Conservation (phyloP, 345 rosid species). For the Hibiscus syriacus region DNA sequence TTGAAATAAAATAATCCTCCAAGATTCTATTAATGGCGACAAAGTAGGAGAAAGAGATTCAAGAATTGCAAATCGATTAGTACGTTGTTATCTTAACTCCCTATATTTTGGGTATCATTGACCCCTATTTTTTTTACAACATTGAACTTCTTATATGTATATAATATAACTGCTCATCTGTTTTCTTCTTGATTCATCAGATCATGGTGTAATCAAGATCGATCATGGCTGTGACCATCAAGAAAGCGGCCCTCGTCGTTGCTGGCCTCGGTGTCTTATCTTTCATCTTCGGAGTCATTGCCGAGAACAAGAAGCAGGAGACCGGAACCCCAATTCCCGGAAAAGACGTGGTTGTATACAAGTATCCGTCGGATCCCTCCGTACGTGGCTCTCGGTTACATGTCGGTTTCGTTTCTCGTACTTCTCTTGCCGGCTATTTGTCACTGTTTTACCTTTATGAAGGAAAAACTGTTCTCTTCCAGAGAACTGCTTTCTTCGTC, state of each 20-base stretch:
- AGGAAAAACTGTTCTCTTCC: constrained; percentile 57
- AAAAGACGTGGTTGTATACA: constrained; percentile 71
- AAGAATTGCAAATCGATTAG: too few species aligned
- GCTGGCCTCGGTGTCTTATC: constrained; percentile 49
- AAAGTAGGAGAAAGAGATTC: too few species aligned
- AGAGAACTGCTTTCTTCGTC: constrained; percentile 43
- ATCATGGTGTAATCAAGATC: neutral
- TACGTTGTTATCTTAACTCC: too few species aligned
- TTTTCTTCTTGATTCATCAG: too few species aligned
- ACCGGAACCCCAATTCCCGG: constrained; percentile 56
- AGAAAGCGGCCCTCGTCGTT: constrained; percentile 51
- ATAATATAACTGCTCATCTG: too few species aligned
- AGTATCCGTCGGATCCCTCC: constrained; percentile 73
- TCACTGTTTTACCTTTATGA: too few species aligned
- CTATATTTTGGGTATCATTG: too few species aligned
- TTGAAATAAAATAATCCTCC: too few species aligned
- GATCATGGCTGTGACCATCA: constrained; percentile 52
- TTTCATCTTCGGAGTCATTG: constrained; percentile 58
- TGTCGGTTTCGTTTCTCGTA: constrained; percentile 60
- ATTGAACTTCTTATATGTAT: too few species aligned
- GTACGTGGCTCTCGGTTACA: constrained; percentile 58
- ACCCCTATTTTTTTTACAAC: too few species aligned
- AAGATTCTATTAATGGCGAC: too few species aligned
- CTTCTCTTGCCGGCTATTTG: constrained; percentile 44
- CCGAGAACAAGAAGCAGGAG: constrained; percentile 89